Evolutionary conservation across 2,329 filamentous ascomycete species (phyloP), one percentile per base, ranked within the genome.

Genomic region (Stagonosporopsis chrysanthemi): DNA sequence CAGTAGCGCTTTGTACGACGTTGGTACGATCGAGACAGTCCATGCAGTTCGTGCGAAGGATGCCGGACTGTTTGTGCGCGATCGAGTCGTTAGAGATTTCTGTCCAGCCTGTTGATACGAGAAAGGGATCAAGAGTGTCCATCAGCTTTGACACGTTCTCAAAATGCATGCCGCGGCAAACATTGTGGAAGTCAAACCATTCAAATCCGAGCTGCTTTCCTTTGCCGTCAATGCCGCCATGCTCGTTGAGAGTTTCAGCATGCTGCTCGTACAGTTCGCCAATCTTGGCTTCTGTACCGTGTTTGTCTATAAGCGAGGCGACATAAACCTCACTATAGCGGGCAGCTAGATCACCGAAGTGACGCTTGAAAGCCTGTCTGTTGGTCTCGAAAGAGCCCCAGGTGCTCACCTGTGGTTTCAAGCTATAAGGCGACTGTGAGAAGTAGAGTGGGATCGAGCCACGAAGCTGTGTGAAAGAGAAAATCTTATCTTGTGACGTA

Each of bases 31-130:
- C 95, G 9, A 99, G 81, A 67, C 95, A 99, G 72, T 99, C 95
- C 95, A 99, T 98, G 76, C 95, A 99, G 71, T 99, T 99, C 1
- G 92, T 97, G 53, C 95, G 85, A n/a, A 98, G 75, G 6, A 96
- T 86, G 1, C 93, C 93, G 24, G 80, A 82, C 73, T 97, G 93
- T 43, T 72, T 75, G 31, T 77, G 75, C 19, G 77, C 56, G 2
- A 79, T 61, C 22, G 75, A 72, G 17, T 79, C 78, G 28, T 79
- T 71, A 8, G 81, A 76, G 14, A 84, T 74, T 12, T 90, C 84
- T 0, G 90, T 92, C 78, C 90, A 92, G 1, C 90, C 88, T 42
- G 89, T 86, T 4, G 82, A 80, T 40, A 90, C 86, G 11, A 97
- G 80, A n/a, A 84, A 87, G 4, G 82, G 78, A 26, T 84, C 84